Base-by-base conservation (phyloP, 2,329 filamentous ascomycete genomes). In the Diaporthe sp. region DNA sequence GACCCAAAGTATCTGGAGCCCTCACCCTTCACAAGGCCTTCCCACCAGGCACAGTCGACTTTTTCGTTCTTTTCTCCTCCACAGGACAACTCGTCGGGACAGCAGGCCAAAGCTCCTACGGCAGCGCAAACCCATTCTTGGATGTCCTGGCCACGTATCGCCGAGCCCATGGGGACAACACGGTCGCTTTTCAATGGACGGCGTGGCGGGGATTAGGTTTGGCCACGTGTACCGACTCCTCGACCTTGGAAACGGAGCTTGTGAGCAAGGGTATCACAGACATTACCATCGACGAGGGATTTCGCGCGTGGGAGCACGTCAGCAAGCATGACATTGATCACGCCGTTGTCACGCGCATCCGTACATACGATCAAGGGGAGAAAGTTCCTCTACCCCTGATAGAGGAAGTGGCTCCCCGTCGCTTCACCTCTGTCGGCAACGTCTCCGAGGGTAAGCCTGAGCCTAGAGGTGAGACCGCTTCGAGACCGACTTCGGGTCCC, bases 61-160 rank as follows among this genome's bases (percentile, higher is more conserved):
- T 90, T 81, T 90, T 90, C 79, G 81, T 88, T 35, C 83, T 86
- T 35, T 85, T 89, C 35, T 90, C 88, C 0, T 88, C 87, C 5
- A 84, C 86, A 0, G 85, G 87, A 4, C 84, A 87, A 19, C 82
- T 87, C 3, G 86, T 89, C 30, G 88, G 87, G 1, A 87, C 87
- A 77, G 83, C 83, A 60, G 86, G 86, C 0, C 88, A 90, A 75
- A 86, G 87, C 10, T 86, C 87, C 13, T 91, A 91, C 78, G 78
- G 80, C 15, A 83, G 84, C 7, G 85, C 81, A 50, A 87, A 86
- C 77, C 79, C 80, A 66, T 87, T 84, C 79, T 78, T 85, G 68
- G 82, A 85, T 67, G 80, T 80, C 17, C 77, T 87, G 12, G 84
- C 82, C 22, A 80, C 82, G 50, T 81, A 84, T 75, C 82, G 85